A percentile compares a stretch with the other conserved stretches of the same genome.
Conservation (phyloP, 768 basidiomycete species). For the Tulasnella sp. region DNA sequence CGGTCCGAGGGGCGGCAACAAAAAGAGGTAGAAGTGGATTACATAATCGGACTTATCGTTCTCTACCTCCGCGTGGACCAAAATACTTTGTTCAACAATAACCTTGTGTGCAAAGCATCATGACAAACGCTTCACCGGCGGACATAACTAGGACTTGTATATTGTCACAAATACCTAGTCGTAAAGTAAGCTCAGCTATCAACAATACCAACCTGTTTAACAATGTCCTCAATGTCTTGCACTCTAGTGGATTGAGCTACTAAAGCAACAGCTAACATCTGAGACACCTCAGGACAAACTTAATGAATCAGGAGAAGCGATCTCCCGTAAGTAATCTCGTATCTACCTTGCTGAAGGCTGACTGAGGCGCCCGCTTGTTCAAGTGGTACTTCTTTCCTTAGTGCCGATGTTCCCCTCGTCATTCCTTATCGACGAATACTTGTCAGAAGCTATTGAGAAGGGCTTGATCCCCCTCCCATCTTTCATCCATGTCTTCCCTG, state of each 20-base stretch:
- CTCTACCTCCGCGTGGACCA: too few species aligned
- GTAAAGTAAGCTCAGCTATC: too few species aligned
- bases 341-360: neutral
- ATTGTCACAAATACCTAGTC: too few species aligned
- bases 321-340: neutral
- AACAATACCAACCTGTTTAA: too few species aligned
- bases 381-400: constrained; percentile 5
- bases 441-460: neutral
- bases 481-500: constrained; percentile 6
- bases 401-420: constrained; percentile 10
- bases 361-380: neutral
- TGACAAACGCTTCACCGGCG: too few species aligned
- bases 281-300: neutral
- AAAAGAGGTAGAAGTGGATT: too few species aligned
- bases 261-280: neutral
- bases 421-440: neutral
- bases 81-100: too few species aligned
- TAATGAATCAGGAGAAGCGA: neutral
- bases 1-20: too few species aligned
- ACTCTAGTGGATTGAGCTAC: constrained; percentile 7
- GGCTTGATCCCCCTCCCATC: constrained; percentile 1
- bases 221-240: too few species aligned
- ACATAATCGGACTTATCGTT: too few species aligned
- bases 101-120: too few species aligned
- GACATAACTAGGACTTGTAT: too few species aligned